These are phyloP conservation scores for Syzygium oleosum DNA, from an alignment of 345 rosid species.

Conservation along the genomic window DNA sequence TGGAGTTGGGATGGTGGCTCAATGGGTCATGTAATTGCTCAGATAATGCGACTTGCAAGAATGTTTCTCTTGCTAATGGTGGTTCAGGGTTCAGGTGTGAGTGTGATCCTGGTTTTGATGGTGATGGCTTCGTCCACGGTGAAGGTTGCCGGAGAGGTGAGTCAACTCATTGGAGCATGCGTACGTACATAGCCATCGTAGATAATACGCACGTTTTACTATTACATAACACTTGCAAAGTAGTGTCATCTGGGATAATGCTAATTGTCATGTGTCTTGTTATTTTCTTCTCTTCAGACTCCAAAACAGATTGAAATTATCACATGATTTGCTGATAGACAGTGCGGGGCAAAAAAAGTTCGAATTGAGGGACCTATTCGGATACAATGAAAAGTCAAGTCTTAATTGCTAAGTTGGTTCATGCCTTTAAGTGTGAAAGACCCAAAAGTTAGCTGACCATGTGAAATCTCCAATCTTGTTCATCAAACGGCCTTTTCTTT, in stretches of 20 bases:
- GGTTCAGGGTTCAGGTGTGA: constrained; percentile 32
- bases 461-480: not conserved
- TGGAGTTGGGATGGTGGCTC: constrained; percentile 69
- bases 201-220: not conserved
- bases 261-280: not conserved
- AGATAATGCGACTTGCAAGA: constrained; percentile 2
- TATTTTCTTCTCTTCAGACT: not conserved
- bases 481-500: not conserved
- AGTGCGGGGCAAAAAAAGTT: not conserved
- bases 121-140: constrained; percentile 50
- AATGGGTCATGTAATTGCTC: constrained; percentile 27
- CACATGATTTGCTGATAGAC: not conserved
- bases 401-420: not conserved
- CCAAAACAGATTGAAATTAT: not conserved
- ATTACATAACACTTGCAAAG: not conserved
- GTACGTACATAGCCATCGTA: not conserved
- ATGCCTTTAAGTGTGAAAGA: not conserved
- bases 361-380: not conserved
- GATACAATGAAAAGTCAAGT: not conserved
- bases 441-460: not conserved
- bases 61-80: constrained; percentile 5
- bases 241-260: not conserved
- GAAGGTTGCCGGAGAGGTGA: constrained; percentile 55
- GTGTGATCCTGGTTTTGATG: constrained; percentile 39
- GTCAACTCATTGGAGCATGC: constrained; percentile 10